phyloP scores from a whole-genome alignment of 1,139 yeast species.

The Pichia sp. region DNA sequence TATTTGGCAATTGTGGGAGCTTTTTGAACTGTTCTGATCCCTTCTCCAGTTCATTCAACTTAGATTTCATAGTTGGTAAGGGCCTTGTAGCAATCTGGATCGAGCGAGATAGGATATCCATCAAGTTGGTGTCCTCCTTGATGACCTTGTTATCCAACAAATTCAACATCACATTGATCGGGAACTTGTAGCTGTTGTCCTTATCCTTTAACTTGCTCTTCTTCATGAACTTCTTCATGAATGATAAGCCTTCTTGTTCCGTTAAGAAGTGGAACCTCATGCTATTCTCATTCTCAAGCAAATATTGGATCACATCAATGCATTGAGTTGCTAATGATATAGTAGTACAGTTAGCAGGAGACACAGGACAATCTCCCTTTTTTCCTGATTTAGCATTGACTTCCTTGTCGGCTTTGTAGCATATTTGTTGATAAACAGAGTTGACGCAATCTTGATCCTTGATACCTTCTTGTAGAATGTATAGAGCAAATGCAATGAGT shows the following conservation, averaged over 20 bases:
- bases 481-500: constrained; percentile 60
- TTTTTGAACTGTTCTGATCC: constrained; percentile 11
- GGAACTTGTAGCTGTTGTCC: constrained; percentile 49
- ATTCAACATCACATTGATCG: constrained; percentile 61
- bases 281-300: constrained; percentile 63
- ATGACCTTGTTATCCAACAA: constrained; percentile 59
- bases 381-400: background rate
- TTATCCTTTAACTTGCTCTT: constrained; percentile 38
- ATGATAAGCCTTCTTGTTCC: constrained; percentile 65
- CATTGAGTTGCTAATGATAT: constrained; percentile 68
- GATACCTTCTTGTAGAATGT: constrained; percentile 70
- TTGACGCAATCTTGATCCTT: constrained; percentile 56
- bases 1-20: constrained; percentile 44
- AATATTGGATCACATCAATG: constrained; percentile 65
- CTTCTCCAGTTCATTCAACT: constrained; percentile 19
- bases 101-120: constrained; percentile 71
- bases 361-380: constrained; percentile 19
- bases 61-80: constrained; percentile 40
- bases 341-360: constrained; percentile 60
- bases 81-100: constrained; percentile 76
- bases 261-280: constrained; percentile 70
- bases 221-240: constrained; percentile 36
- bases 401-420: constrained; percentile 29
- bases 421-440: constrained; percentile 53
- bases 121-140: constrained; percentile 62